Conservation (phyloP, 345 rosid species). For the Raphanus sativus region DNA sequence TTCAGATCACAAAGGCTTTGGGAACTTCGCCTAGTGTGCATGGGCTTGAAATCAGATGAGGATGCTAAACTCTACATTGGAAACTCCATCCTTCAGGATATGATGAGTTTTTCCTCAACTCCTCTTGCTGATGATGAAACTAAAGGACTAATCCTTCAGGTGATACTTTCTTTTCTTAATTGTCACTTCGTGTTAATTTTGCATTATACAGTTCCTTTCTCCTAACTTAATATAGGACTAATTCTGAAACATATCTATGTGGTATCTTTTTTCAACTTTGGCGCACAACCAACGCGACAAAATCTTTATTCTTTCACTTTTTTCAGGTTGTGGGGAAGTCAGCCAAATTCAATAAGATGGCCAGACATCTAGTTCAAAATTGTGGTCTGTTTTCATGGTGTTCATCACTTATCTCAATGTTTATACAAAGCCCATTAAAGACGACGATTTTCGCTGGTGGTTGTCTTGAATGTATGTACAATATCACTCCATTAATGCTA, state of each 20-base stretch:
- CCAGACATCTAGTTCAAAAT: constrained; percentile 58
- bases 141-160: constrained; percentile 81
- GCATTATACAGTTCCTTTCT: neutral
- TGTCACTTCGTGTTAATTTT: constrained; percentile 8
- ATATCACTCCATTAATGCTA: constrained; percentile 4
- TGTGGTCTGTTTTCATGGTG: constrained; percentile 76
- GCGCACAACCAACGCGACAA: neutral
- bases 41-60: constrained; percentile 70
- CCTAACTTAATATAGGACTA: neutral
- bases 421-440: constrained; percentile 40
- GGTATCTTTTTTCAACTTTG: constrained; percentile 7
- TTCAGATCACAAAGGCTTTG: constrained; percentile 78
- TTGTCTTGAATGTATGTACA: constrained; percentile 58
- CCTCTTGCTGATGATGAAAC: constrained; percentile 73
- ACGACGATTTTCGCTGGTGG: constrained; percentile 46
- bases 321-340: constrained; percentile 74
- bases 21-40: constrained; percentile 71
- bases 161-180: constrained; percentile 37
- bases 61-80: constrained; percentile 61
- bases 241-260: neutral
- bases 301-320: constrained; percentile 21
- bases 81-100: constrained; percentile 53
- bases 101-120: constrained; percentile 72
- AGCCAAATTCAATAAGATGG: constrained; percentile 60
- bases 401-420: constrained; percentile 55